Evolutionary conservation across 805 yeast species (phyloP).

Genomic region (Aciculoconidium aculeatum): DNA sequence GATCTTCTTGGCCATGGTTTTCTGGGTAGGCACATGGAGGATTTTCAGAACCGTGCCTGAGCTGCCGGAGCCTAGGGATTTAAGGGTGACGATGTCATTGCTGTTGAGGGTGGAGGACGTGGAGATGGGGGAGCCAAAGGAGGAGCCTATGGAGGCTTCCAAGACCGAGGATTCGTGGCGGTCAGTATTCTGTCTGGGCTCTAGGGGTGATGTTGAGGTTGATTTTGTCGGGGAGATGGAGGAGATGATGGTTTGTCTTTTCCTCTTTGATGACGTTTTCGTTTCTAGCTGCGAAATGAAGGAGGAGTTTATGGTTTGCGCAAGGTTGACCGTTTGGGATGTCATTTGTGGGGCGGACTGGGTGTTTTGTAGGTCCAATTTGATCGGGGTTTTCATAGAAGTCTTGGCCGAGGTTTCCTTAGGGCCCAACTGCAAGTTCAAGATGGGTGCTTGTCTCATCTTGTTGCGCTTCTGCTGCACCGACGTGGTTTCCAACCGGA

Average conservation of each 20-base stretch:
- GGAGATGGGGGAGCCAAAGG: conserved; percentile 22
- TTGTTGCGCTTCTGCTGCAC: conserved; percentile 15
- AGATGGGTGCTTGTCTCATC: conserved; percentile 28
- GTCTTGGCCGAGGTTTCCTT: not conserved
- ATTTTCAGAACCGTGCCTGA: conserved; percentile 91
- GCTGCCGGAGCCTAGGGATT: conserved; percentile 85
- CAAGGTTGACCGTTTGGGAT: conserved; percentile 1
- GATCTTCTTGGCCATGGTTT: conserved; percentile 83
- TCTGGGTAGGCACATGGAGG: conserved; percentile 81
- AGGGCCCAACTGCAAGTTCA: conserved; percentile 14
- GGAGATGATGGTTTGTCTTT: conserved; percentile 37
- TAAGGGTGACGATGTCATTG: conserved; percentile 68
- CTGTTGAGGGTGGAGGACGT: conserved; percentile 29
- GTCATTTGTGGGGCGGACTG: too few relatives aligned
- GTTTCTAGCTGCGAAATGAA: conserved; percentile 23
- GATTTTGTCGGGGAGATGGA: conserved; percentile 39
- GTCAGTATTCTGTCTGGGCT: conserved; percentile 1
- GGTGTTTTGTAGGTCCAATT: too few relatives aligned
- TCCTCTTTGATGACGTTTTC: conserved; percentile 16
- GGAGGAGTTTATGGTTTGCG: too few relatives aligned
- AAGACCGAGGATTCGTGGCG: conserved; percentile 5
- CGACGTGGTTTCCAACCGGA: conserved; percentile 6
- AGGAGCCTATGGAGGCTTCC: conserved; percentile 6
- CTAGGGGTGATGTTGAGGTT: conserved; percentile 15
- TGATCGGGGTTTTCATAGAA: too few relatives aligned